These are phyloP conservation scores for Paraurostyla sp. DNA, from an alignment of 73 alveolate genomes.

Conservation along the genomic window DNA sequence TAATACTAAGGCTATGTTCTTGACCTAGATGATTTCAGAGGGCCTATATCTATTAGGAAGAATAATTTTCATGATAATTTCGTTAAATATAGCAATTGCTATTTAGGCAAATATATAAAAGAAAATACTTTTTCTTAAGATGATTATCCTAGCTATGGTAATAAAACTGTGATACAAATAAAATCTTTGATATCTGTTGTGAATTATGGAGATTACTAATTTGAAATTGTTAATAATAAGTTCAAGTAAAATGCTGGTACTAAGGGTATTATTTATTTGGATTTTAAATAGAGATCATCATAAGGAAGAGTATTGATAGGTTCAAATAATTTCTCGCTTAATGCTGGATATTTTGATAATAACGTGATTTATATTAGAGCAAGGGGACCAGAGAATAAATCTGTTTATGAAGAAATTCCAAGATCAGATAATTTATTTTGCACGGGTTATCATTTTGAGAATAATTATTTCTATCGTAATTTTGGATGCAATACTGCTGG, in stretches of 20 bases:
- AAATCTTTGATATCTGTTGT: too few relatives aligned
- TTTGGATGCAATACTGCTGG: slow-evolving; percentile 4
- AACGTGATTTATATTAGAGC: not conserved
- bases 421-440: not conserved
- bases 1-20: slow-evolving; percentile 12
- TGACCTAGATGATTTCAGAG: slow-evolving; percentile 7
- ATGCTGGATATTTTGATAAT: not conserved
- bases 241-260: not conserved
- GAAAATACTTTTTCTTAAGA: too few relatives aligned
- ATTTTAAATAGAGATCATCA: not conserved
- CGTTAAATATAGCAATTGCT: not conserved
- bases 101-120: too few relatives aligned
- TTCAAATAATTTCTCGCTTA: too few relatives aligned
- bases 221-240: not conserved
- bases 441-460: slow-evolving; percentile 18
- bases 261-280: not conserved
- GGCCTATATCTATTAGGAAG: not conserved
- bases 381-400: not conserved
- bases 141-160: too few relatives aligned
- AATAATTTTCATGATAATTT: not conserved
- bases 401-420: not conserved
- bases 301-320: not conserved
- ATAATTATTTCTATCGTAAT: not conserved
- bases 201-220: too few relatives aligned
- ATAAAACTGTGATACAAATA: too few relatives aligned